Base-by-base conservation (phyloP, 2,329 filamentous ascomycete species). In the Sporothrix sp. region DNA sequence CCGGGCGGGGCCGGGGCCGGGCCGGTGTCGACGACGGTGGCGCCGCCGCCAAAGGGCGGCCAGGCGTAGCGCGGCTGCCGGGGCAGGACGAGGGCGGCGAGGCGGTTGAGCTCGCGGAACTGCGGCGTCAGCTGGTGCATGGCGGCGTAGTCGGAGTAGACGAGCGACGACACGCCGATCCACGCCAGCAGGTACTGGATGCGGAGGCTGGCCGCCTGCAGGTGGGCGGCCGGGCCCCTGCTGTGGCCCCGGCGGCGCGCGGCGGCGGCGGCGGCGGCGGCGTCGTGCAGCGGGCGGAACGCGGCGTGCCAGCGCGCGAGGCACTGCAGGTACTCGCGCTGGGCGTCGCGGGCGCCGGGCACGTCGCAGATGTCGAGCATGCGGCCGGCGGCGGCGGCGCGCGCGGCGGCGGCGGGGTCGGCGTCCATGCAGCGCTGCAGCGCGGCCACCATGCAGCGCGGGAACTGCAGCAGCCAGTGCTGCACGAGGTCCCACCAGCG, bases 111-210 rank as follows among this genome's bases (percentile, higher is more conserved):
- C 56, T 73, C 70, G 13, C 58, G 63, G 53, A 72, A 71, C 33
- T 68, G 62, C 0, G 69, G 67, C 4, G 68, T 73, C 38, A 72
- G 61, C 4, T 59, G 58, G 28, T 62, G 65, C 40, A 68, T 64
- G 3, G 60, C 62, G 42, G 62, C 60, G 45, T 67, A 58, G 42
- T 65, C 61, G 4, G 64, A 65, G 55, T 66, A 71, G 2, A 66
- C 64, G 1, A 68, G 63, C 13, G 70, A 61, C 2, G 63, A 59
- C 1, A 66, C 63, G 54, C 70, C 68, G 16, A 71, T 59, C 54
- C 65, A 65, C 4, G 69, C 60, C 14, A 71, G 59, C n/a, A 71
- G 58, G 52, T 69, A 73, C 47, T 72, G 68, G 28, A 71, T 58
- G 3, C 67, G 67, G 7, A 73, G 56, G 46, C 65, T 70, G 49